phyloP scores from a whole-genome alignment of 2,329 filamentous ascomycete species.

The Aspergillus piperis region DNA sequence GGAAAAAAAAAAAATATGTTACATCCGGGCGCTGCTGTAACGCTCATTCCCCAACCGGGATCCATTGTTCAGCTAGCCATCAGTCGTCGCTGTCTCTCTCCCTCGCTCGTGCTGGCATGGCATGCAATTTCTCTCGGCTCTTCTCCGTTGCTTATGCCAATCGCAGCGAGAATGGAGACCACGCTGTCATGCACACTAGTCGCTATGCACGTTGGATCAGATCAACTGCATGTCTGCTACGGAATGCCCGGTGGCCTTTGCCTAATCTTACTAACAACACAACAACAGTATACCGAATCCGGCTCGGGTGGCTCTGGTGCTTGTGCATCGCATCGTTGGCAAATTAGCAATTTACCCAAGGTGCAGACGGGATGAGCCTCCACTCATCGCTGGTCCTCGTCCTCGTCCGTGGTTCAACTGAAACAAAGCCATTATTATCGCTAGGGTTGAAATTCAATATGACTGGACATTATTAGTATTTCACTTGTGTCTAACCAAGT shows the following conservation, averaged over 20 bases:
- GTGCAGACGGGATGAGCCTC: background rate
- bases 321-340: background rate
- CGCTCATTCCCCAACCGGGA: background rate
- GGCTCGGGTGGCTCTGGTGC: background rate
- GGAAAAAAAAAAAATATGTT: background rate
- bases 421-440: background rate
- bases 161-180: background rate
- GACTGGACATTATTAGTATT: too few species aligned
- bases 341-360: too few species aligned
- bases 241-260: background rate
- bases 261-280: background rate
- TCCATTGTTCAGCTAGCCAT: background rate
- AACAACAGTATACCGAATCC: background rate
- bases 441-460: background rate
- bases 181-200: background rate
- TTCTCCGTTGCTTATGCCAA: background rate
- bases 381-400: background rate
- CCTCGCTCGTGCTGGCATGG: too few species aligned
- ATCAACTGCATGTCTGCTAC: background rate
- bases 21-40: constrained; percentile 1
- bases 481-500: background rate
- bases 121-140: background rate
- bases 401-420: background rate
- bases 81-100: background rate
- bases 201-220: background rate